phyloP scores from a whole-genome alignment of 1,284 basidiomycete species.

The Apiotrichum domesticum region DNA sequence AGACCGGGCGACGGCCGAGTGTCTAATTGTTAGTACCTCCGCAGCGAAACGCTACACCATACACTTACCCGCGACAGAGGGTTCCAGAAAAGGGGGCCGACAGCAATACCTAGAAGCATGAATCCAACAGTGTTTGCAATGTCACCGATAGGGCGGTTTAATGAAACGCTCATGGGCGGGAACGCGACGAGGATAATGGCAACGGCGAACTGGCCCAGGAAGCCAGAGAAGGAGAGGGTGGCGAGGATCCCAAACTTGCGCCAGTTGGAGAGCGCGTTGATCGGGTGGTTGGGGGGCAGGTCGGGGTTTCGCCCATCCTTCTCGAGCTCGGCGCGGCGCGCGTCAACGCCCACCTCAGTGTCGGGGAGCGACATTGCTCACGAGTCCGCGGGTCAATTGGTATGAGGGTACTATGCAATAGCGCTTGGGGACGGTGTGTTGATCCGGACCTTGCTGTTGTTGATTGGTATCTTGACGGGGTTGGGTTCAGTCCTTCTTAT shows the following conservation, averaged over 20 bases:
- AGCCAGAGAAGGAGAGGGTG: slow-evolving; percentile 26
- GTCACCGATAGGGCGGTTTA: slow-evolving; percentile 20
- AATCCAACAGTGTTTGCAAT: slow-evolving; percentile 44
- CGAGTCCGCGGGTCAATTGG: too few species aligned
- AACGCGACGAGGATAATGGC: slow-evolving; percentile 23
- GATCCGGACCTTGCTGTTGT: too few species aligned
- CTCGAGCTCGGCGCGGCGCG: not conserved
- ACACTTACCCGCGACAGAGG: slow-evolving; percentile 16
- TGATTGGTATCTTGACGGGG: too few species aligned
- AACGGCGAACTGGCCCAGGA: slow-evolving; percentile 34
- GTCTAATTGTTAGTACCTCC: slow-evolving; percentile 13
- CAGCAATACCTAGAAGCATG: slow-evolving; percentile 41
- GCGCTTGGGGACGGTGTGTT: too few species aligned
- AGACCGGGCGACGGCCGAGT: slow-evolving; percentile 39
- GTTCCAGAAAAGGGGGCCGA: slow-evolving; percentile 41
- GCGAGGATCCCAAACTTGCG: slow-evolving; percentile 37
- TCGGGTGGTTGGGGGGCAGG: slow-evolving; percentile 25
- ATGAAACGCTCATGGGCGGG: not conserved
- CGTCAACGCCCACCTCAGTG: not conserved
- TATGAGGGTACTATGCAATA: too few species aligned
- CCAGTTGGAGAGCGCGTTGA: slow-evolving; percentile 29
- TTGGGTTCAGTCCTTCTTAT: too few species aligned
- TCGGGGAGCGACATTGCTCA: not conserved
- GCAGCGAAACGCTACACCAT: not conserved
- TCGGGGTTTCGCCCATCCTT: slow-evolving; percentile 2